Evolutionary conservation across 352 stramenopile species (phyloP).

Genomic region (Globisporangium canariense): DNA sequence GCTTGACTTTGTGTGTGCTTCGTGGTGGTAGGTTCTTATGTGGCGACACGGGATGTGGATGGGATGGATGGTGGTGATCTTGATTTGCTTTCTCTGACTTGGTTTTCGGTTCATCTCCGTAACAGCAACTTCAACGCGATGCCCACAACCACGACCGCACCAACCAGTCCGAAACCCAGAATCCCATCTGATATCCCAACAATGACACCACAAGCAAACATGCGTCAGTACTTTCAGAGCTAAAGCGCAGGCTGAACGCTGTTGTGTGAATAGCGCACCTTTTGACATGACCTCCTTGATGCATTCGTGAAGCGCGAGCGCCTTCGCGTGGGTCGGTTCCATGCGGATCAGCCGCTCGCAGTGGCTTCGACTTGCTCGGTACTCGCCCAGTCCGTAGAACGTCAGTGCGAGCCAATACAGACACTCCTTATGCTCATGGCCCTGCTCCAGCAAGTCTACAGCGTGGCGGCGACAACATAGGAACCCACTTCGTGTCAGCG

Average conservation of each 20-base stretch:
- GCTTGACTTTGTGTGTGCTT: background rate
- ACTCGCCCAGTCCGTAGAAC: conserved; percentile 64
- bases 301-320: conserved; percentile 67
- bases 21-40: background rate
- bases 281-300: conserved; percentile 69
- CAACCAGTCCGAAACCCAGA: conserved; percentile 64
- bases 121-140: conserved; percentile 73
- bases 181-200: conserved; percentile 39
- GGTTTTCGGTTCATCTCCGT: conserved; percentile 43
- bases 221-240: background rate
- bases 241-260: background rate
- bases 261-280: conserved; percentile 23
- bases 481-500: background rate
- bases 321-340: conserved; percentile 67
- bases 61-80: background rate
- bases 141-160: conserved; percentile 66
- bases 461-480: background rate
- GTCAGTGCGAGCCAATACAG: conserved; percentile 81
- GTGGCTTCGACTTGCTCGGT: conserved; percentile 59
- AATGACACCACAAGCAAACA: background rate
- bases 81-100: background rate
- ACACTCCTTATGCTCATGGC: conserved; percentile 55
- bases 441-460: conserved; percentile 57
- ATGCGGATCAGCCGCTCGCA: conserved; percentile 76
- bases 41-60: background rate